Base-by-base conservation (phyloP, 1,284 basidiomycete species). In the Ustilago sp. region DNA sequence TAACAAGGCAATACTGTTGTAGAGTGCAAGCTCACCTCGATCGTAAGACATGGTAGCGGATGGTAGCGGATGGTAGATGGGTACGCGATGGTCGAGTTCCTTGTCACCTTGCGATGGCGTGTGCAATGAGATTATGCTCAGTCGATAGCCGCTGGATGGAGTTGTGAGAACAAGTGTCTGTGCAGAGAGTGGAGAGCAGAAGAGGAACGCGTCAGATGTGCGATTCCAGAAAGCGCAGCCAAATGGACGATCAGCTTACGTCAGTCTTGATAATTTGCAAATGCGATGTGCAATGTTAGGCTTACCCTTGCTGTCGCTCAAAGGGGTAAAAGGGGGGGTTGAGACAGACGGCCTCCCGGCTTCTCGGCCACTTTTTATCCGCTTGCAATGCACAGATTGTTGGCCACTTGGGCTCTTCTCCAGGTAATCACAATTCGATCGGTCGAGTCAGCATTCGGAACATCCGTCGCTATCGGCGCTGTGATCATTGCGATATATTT, bases 41-140 rank as follows among this genome's bases (percentile, higher is more conserved):
- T 82, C 80, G 66, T 82, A 82, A 7, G 80, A 82, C 64, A 80
- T 74, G 63, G 41, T 59, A 53, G 55, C 55, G 53, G 19, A 17
- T 35, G 43, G 31, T 35, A n/a, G 32, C 9, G 34, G 34, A 13
- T 15, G 8, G 11, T 12, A 6, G 15, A 7, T 41, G 39, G 13
- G 39, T 23, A 23, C 23, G 2, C 23, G 23, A 23, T 23, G 23
- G 23, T 23, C 23, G 23, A 23, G 23, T 23, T 41, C 15, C 11
- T 52, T 17, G 31, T 35, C 51, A 13, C 32, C 12, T 52, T 48
- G 23, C 45, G 45, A 48, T 48, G 19, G n/a, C 45, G 45, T 48
- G n/a, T 28, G 8, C 39, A 41, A 13, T 41, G 32, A 58, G 43
- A 6, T 28, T 39, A 36, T 51, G 57, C 7, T 52, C 8, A 15